These are phyloP conservation scores for Penicillium sp. DNA, from an alignment of 2,329 filamentous ascomycete genomes.

Conservation along the genomic window DNA sequence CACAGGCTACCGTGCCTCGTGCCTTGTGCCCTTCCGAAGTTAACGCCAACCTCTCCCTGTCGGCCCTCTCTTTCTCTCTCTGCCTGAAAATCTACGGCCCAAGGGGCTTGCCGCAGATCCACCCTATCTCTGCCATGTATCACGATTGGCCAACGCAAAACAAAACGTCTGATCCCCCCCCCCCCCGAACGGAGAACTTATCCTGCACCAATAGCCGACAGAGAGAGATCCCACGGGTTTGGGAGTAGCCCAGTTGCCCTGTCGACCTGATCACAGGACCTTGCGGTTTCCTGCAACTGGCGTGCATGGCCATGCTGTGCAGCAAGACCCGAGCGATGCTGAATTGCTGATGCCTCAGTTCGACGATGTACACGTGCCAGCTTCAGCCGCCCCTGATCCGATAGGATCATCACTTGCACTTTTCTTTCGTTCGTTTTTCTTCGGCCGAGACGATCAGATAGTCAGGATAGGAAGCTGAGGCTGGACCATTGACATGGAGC, in stretches of 20 bases:
- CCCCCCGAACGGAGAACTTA: slow-evolving; percentile 4
- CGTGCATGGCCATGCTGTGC: slow-evolving; percentile 17
- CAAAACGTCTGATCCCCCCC: neutral
- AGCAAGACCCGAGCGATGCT: slow-evolving; percentile 13
- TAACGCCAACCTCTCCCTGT: neutral
- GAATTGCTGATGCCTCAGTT: neutral
- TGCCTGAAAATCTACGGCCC: neutral
- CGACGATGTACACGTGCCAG: neutral
- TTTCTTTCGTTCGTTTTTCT: neutral
- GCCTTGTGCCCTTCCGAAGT: neutral
- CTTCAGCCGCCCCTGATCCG: slow-evolving; percentile 20
- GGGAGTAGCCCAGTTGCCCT: neutral
- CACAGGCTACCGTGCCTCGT: slow-evolving; percentile 4
- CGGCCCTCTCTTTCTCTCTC: neutral
- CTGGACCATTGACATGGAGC: neutral
- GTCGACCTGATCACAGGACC: slow-evolving; percentile 21
- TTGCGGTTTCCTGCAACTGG: slow-evolving; percentile 1
- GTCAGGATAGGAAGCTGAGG: neutral
- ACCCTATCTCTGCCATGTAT: neutral
- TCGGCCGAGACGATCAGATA: neutral
- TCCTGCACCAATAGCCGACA: neutral
- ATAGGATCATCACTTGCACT: neutral
- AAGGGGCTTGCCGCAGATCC: neutral
- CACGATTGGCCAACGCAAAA: slow-evolving; percentile 3
- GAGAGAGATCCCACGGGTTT: slow-evolving; percentile 7